These are phyloP conservation scores for Hypholoma sublateritium DNA, from an alignment of 768 basidiomycete species.

Conservation along the genomic window DNA sequence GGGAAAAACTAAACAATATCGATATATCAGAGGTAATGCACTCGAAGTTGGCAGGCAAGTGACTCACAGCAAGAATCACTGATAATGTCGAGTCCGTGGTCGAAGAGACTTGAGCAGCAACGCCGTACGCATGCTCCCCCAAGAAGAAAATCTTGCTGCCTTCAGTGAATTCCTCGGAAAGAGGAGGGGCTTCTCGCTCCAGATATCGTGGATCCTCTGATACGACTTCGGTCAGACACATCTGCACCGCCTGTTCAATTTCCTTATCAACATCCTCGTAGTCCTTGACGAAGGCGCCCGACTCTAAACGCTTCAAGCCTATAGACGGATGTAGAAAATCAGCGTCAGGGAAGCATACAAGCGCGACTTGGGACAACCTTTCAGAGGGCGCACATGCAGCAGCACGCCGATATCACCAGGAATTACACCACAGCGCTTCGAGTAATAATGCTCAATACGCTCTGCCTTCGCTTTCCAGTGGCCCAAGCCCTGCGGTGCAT, in stretches of 20 bases:
- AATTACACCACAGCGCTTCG: conserved; percentile 85
- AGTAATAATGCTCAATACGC: conserved; percentile 79
- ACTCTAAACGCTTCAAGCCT: conserved; percentile 90
- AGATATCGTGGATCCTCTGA: conserved; percentile 89
- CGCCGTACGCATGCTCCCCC: conserved; percentile 93
- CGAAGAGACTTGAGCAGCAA: conserved; percentile 83
- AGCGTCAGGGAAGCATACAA: background rate
- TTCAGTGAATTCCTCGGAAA: conserved; percentile 87
- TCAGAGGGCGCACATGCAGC: conserved; percentile 87
- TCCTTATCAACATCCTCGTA: conserved; percentile 85
- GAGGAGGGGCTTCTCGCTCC: conserved; percentile 78
- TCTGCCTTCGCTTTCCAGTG: conserved; percentile 84
- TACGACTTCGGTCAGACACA: conserved; percentile 74
- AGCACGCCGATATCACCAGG: conserved; percentile 80
- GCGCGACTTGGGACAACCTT: conserved; percentile 51
- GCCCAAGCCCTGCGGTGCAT: conserved; percentile 62
- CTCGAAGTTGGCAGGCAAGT: background rate
- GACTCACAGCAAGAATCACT: conserved; percentile 80
- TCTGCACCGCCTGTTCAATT: conserved; percentile 83
- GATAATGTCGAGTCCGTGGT: conserved; percentile 72
- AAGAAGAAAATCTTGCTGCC: conserved; percentile 95
- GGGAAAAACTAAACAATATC: conserved; percentile 71
- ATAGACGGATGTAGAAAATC: background rate
- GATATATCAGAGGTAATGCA: background rate
- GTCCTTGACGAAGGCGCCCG: conserved; percentile 92